Conservation (phyloP, 371 early-diverging fungal genomes). For the Mortierella sp. region DNA sequence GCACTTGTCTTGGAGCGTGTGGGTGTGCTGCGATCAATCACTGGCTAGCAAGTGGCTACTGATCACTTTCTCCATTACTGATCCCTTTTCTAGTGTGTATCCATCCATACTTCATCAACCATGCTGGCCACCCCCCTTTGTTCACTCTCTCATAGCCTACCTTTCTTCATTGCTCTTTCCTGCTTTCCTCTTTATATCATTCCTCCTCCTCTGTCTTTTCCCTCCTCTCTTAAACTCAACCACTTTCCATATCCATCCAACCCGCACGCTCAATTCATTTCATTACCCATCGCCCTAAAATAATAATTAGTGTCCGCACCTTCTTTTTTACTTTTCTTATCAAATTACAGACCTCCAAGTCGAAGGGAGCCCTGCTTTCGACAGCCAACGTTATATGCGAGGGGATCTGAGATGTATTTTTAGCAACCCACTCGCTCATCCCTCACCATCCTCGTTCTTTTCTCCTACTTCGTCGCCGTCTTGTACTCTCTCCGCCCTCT, state of each 20-base stretch:
- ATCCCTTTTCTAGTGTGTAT: background rate
- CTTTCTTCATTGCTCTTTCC: background rate
- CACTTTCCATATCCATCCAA: constrained; percentile 10
- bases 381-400: background rate
- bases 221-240: background rate
- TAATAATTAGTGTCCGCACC: constrained; percentile 1
- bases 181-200: background rate
- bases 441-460: background rate
- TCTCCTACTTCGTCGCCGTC: background rate
- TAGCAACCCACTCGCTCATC: background rate
- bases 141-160: background rate
- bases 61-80: background rate
- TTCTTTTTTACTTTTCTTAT: background rate
- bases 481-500: background rate
- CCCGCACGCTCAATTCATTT: constrained; percentile 5
- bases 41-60: background rate
- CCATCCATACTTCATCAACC: background rate
- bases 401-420: constrained; percentile 1
- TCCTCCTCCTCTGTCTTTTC: background rate
- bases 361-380: constrained; percentile 5
- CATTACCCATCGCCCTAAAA: background rate
- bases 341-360: background rate
- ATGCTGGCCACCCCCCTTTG: background rate
- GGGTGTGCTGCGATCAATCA: constrained; percentile 2
- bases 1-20: background rate